Evolutionary conservation across 2,329 filamentous ascomycete genomes (phyloP).

Genomic region (Aureobasidium sp.): DNA sequence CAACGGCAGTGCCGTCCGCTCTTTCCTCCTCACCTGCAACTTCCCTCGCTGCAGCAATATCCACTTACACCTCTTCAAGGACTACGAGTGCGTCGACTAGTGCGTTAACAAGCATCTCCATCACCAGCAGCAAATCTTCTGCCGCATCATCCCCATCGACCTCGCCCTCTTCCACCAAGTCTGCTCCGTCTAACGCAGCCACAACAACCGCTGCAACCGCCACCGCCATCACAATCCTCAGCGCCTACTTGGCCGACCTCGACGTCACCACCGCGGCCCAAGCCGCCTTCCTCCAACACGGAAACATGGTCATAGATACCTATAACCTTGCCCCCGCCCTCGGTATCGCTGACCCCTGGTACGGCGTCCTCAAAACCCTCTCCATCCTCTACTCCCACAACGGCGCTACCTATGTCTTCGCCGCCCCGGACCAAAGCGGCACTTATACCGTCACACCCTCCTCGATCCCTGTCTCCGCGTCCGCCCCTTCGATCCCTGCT

Average conservation of each 20-base stretch:
- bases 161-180: background rate
- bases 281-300: background rate
- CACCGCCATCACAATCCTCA: constrained; percentile 6
- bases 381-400: constrained; percentile 12
- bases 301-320: constrained; percentile 12
- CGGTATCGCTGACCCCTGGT: constrained; percentile 10
- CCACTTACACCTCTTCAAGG: constrained; percentile 4
- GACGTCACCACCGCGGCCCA: constrained; percentile 12
- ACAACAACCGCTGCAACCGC: background rate
- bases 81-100: constrained; percentile 2
- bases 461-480: background rate
- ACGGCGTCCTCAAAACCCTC: constrained; percentile 1
- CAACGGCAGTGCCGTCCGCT: too few species aligned
- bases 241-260: constrained; percentile 12
- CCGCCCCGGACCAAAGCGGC: constrained; percentile 7
- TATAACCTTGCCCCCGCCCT: constrained; percentile 4
- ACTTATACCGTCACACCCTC: constrained; percentile 9
- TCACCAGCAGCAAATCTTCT: background rate
- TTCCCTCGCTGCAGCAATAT: background rate
- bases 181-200: background rate
- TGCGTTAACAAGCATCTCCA: background rate
- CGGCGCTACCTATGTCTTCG: constrained; percentile 11
- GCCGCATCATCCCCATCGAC: background rate
- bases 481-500: background rate
- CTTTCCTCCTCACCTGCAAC: background rate